These are phyloP conservation scores for Auriculariales sp. DNA, from an alignment of 768 basidiomycete genomes.

Conservation along the genomic window DNA sequence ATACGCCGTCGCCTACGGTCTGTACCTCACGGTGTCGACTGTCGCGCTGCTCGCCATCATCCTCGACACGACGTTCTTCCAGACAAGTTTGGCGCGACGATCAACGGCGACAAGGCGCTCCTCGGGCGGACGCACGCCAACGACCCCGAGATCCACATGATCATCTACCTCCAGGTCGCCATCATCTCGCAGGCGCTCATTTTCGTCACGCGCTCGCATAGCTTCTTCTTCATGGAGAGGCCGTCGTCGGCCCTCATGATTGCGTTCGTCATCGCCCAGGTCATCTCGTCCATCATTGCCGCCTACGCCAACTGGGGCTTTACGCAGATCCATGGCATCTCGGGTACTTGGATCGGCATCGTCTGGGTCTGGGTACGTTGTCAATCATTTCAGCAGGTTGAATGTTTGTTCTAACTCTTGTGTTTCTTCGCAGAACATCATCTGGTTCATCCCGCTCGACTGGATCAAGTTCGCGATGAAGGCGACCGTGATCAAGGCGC, in stretches of 20 bases:
- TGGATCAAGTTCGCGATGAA: conserved; percentile 95
- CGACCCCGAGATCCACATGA: conserved; percentile 69
- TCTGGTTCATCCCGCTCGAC: conserved; percentile 95
- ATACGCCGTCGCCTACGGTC: conserved; percentile 88
- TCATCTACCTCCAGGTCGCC: conserved; percentile 92
- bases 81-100: conserved; percentile 65
- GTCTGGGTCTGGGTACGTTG: conserved; percentile 85
- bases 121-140: conserved; percentile 24
- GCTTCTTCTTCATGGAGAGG: conserved; percentile 95
- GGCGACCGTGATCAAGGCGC: conserved; percentile 73
- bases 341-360: conserved; percentile 94
- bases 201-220: conserved; percentile 88
- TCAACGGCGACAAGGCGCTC: conserved; percentile 19
- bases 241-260: conserved; percentile 77
- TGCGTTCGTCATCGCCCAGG: conserved; percentile 89
- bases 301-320: conserved; percentile 91
- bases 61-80: conserved; percentile 81
- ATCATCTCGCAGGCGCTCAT: conserved; percentile 98
- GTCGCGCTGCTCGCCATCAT: conserved; percentile 71
- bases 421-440: conserved; percentile 48
- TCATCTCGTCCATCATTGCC: conserved; percentile 91
- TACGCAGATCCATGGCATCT: conserved; percentile 65
- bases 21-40: conserved; percentile 85
- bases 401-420: not conserved
- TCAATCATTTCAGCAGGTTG: not conserved